These are phyloP conservation scores for Ricinus communis DNA, from an alignment of 345 rosid species.

Conservation along the genomic window DNA sequence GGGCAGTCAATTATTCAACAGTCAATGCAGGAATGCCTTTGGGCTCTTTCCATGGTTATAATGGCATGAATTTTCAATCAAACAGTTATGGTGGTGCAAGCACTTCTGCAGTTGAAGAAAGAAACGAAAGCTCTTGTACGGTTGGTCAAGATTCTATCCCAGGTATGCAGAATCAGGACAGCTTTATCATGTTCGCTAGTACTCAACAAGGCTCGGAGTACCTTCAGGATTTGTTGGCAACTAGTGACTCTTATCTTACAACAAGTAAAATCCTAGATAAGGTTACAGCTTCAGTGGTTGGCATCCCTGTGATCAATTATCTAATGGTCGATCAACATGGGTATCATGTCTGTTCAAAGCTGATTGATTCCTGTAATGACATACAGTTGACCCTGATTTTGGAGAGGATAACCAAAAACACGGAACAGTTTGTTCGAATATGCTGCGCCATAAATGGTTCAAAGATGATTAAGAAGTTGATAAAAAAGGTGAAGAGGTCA, in stretches of 20 bases:
- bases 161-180: no score
- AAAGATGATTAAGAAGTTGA: conserved; percentile 17
- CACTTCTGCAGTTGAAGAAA: no score
- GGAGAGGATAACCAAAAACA: neutral
- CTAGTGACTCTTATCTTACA: neutral
- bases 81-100: no score
- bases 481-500: conserved; percentile 8
- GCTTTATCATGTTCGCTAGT: neutral
- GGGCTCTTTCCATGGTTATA: neutral
- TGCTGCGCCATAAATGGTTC: conserved; percentile 12
- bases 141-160: no score
- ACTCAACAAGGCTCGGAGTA: conserved; percentile 13
- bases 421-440: neutral
- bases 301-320: conserved; percentile 2
- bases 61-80: no score
- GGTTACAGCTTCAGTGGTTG: neutral
- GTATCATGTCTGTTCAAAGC: conserved; percentile 16
- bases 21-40: neutral
- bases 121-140: no score
- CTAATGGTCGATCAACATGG: conserved; percentile 23
- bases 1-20: neutral
- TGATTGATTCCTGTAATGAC: conserved; percentile 21
- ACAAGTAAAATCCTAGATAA: neutral
- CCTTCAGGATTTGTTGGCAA: conserved; percentile 3
- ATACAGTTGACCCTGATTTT: conserved; percentile 1